Percentiles rank a stretch among this genome's conserved stretches.
Evolutionary conservation across 148 eudicot species (phyloP).

Genomic region (Polygonum maritimum): DNA sequence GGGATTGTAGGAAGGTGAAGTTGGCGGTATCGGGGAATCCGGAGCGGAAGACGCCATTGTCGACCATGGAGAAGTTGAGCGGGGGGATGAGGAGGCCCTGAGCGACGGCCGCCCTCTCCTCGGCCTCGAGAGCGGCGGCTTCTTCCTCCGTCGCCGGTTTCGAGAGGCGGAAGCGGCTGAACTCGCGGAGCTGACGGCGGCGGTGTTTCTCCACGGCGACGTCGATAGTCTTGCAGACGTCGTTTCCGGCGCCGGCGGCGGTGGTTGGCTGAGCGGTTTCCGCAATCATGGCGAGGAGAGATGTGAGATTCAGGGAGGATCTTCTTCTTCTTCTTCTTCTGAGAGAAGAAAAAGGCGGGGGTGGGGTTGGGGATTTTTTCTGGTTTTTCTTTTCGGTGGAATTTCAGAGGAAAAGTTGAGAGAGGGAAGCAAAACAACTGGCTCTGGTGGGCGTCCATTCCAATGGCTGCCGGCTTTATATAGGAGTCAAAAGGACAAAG

Average conservation of each 20-base stretch:
- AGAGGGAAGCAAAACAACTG: background rate
- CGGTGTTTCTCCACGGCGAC: conserved; percentile 22
- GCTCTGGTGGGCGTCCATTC: conserved; percentile 3
- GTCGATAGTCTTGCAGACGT: conserved; percentile 28
- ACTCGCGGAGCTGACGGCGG: background rate
- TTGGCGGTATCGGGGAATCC: conserved; percentile 73
- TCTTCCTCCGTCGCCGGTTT: background rate
- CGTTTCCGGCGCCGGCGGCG: conserved; percentile 1
- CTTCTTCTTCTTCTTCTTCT: background rate
- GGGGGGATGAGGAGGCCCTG: conserved; percentile 55
- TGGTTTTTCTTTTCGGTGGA: background rate
- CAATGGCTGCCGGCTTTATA: conserved; percentile 11
- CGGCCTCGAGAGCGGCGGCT: background rate
- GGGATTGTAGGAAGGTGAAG: conserved; percentile 61
- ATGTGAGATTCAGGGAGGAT: conserved; percentile 6
- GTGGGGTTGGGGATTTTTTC: background rate
- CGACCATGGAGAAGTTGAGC: conserved; percentile 75
- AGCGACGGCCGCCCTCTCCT: conserved; percentile 10
- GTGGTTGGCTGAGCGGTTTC: conserved; percentile 6
- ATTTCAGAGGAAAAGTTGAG: conserved; percentile 1
- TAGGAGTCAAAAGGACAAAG: conserved; percentile 2
- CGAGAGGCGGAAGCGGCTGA: background rate
- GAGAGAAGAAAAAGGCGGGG: background rate
- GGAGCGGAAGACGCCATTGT: conserved; percentile 74
- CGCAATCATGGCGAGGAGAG: conserved; percentile 13